Conservation (phyloP, 1,139 yeast genomes). For the Yamadazyma mexicana region DNA sequence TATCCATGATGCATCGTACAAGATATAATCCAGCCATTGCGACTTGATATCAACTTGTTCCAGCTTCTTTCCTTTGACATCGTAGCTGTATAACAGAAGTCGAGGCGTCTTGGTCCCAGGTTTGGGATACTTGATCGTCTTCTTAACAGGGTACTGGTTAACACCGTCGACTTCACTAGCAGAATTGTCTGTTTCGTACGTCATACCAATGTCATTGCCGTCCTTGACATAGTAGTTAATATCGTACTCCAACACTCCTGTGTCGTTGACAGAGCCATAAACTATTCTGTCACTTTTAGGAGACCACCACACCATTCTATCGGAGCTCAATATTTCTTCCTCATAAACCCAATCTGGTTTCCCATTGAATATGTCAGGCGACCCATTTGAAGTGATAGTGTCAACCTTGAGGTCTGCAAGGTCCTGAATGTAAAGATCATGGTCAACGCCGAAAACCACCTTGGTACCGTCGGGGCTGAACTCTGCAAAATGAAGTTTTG, state of each 20-base stretch:
- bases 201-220: slow-evolving; percentile 30
- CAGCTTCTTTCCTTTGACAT: slow-evolving; percentile 25
- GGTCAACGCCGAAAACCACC: slow-evolving; percentile 36
- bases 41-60: slow-evolving; percentile 19
- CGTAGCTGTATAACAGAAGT: slow-evolving; percentile 47
- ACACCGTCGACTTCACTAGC: slow-evolving; percentile 19
- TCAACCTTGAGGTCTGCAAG: slow-evolving; percentile 22
- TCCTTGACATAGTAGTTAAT: slow-evolving; percentile 60
- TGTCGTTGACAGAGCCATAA: slow-evolving; percentile 69
- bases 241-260: slow-evolving; percentile 63
- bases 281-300: slow-evolving; percentile 66
- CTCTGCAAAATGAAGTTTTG: slow-evolving; percentile 41
- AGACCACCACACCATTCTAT: slow-evolving; percentile 85
- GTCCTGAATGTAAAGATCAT: slow-evolving; percentile 43
- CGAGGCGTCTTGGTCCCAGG: slow-evolving; percentile 80
- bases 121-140: slow-evolving; percentile 75
- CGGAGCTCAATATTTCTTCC: slow-evolving; percentile 76
- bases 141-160: slow-evolving; percentile 56
- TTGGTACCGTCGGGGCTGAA: slow-evolving; percentile 41
- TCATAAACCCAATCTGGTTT: slow-evolving; percentile 97
- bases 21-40: slow-evolving; percentile 45
- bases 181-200: slow-evolving; percentile 19
- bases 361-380: slow-evolving; percentile 70
- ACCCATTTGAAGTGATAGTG: slow-evolving; percentile 69
- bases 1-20: slow-evolving; percentile 78